Evolutionary conservation across 2,329 filamentous ascomycete genomes (phyloP).

Genomic region (Fusarium floridanum): DNA sequence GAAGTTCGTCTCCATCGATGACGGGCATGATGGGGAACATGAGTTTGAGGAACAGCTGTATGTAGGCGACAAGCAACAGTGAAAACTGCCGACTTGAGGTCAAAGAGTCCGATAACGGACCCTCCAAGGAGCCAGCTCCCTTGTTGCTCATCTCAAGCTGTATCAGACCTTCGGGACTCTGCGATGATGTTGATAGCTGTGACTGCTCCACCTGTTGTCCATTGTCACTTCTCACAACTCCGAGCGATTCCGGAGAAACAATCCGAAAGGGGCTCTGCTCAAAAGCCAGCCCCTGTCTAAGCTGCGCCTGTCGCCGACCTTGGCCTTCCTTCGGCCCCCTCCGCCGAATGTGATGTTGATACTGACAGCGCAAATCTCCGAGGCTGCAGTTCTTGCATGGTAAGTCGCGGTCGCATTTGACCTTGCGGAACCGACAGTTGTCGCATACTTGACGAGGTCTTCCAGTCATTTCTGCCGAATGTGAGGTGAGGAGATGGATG

Average conservation of each 20-base stretch:
- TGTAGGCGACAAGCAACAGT: conserved; percentile 43
- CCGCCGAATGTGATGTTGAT: conserved; percentile 48
- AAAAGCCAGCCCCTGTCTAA: conserved; percentile 42
- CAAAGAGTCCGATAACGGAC: not conserved
- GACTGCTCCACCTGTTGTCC: not conserved
- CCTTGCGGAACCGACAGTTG: conserved; percentile 50
- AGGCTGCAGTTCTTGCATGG: conserved; percentile 48
- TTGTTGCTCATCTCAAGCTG: not conserved
- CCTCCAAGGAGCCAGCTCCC: not conserved
- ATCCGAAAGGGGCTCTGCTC: conserved; percentile 36
- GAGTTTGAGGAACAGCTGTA: conserved; percentile 48
- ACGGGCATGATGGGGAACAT: conserved; percentile 52
- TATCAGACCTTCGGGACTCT: not conserved
- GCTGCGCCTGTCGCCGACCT: conserved; percentile 46
- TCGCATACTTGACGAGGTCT: conserved; percentile 46
- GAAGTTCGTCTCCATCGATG: conserved; percentile 45
- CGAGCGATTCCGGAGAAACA: conserved; percentile 28
- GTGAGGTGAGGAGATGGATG: not conserved
- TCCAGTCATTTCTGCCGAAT: not conserved
- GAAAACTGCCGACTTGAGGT: conserved; percentile 39
- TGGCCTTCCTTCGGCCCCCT: conserved; percentile 48
- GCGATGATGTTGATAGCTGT: not conserved
- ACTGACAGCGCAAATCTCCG: conserved; percentile 46
- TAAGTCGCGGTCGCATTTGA: conserved; percentile 50
- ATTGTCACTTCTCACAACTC: not conserved